phyloP scores from a whole-genome alignment of 768 basidiomycete genomes.

The Thelephora ganbajun region DNA sequence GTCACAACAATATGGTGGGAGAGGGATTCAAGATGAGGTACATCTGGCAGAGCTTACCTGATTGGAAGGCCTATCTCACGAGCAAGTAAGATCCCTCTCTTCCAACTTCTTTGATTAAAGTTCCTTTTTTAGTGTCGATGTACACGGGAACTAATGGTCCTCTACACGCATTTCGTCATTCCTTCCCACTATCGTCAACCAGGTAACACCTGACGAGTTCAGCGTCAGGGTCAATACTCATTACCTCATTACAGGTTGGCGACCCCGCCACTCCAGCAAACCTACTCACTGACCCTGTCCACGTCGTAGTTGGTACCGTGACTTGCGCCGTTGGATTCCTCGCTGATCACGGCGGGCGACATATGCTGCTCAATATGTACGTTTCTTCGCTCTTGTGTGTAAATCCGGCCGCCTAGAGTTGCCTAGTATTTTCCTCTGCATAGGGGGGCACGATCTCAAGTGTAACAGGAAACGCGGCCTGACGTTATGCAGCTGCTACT shows the following conservation, averaged over 20 bases:
- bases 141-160: conserved; percentile 52
- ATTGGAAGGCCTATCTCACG: conserved; percentile 64
- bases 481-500: conserved; percentile 22
- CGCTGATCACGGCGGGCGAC: conserved; percentile 44
- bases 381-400: conserved; percentile 10
- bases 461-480: background rate
- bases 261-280: conserved; percentile 56
- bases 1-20: conserved; percentile 52
- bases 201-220: conserved; percentile 25
- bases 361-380: conserved; percentile 49
- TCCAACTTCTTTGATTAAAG: conserved; percentile 1
- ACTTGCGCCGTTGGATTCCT: conserved; percentile 48
- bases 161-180: conserved; percentile 40
- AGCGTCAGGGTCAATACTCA: background rate
- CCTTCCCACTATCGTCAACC: conserved; percentile 29
- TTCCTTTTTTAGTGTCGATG: conserved; percentile 38
- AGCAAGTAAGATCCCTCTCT: conserved; percentile 26
- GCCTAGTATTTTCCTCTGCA: background rate
- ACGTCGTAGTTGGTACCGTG: conserved; percentile 56
- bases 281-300: conserved; percentile 64
- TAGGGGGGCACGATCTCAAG: background rate
- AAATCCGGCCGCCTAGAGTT: background rate
- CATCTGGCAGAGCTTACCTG: conserved; percentile 43
- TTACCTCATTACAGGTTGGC: conserved; percentile 19
- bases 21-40: conserved; percentile 38